Percentiles rank a stretch among this genome's conserved stretches.
Evolutionary conservation across 2,329 filamentous ascomycete species (phyloP).

Genomic region (Cordyceps tenuipes): DNA sequence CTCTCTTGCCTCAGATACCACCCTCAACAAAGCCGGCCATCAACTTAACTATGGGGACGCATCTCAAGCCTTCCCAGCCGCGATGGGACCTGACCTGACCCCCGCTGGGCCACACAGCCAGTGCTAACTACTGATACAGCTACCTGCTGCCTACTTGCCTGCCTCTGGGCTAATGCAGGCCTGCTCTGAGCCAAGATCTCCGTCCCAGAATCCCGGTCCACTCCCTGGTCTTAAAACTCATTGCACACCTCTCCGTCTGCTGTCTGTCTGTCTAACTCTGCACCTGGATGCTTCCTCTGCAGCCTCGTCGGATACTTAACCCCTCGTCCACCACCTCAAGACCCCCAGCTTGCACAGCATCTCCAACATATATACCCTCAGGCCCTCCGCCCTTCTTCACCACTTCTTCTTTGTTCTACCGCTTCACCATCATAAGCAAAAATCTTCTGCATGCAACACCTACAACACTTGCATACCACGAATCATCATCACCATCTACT

Average conservation of each 20-base stretch:
- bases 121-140: no score
- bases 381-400: constrained; percentile 9
- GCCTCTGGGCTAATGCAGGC: constrained; percentile 12
- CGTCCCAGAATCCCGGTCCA: constrained; percentile 12
- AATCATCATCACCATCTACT: not conserved
- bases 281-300: constrained; percentile 2
- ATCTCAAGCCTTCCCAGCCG: constrained; percentile 7
- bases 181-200: constrained; percentile 13
- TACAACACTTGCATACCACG: not conserved
- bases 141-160: not conserved
- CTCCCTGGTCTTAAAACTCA: constrained; percentile 8
- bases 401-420: not conserved
- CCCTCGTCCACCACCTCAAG: constrained; percentile 9
- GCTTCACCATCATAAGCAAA: not conserved
- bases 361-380: constrained; percentile 12
- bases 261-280: not conserved
- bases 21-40: constrained; percentile 7
- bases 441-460: not conserved
- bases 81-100: constrained; percentile 9
- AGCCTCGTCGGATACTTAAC: constrained; percentile 12
- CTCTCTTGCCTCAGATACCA: constrained; percentile 6
- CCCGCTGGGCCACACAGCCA: constrained; percentile 1
- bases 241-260: not conserved
- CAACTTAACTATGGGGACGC: not conserved
- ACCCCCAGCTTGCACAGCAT: not conserved